Conservation (phyloP, 768 basidiomycete species). For the Trametopsis cervina region DNA sequence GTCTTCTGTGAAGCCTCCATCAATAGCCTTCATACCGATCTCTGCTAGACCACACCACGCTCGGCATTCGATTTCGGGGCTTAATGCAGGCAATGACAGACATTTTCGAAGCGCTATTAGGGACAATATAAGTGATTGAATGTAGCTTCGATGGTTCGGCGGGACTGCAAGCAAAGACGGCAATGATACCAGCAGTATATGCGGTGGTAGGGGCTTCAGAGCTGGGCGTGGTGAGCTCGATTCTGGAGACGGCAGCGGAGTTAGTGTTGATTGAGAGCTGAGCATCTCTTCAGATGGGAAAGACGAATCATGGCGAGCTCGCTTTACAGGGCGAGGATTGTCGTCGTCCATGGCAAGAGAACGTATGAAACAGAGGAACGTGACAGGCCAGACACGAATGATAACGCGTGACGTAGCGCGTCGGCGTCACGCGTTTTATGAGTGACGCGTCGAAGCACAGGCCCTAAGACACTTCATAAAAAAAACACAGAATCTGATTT, state of each 20-base stretch:
- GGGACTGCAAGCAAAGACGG: slow-evolving; percentile 59
- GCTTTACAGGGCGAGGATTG: slow-evolving; percentile 14
- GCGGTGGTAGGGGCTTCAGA: slow-evolving; percentile 31
- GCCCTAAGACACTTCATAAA: too few species aligned
- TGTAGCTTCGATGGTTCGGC: slow-evolving; percentile 50
- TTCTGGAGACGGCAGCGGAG: slow-evolving; percentile 4
- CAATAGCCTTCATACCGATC: slow-evolving; percentile 51
- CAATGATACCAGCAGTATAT: slow-evolving; percentile 51
- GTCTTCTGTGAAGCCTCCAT: slow-evolving; percentile 33
- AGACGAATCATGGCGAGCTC: slow-evolving; percentile 1
- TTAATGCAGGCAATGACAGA: slow-evolving; percentile 41
- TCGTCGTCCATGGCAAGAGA: slow-evolving; percentile 9
- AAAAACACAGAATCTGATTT: not conserved
- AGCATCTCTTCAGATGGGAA: not conserved
- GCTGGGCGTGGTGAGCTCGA: not conserved
- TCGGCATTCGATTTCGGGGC: slow-evolving; percentile 56
- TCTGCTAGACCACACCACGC: slow-evolving; percentile 70
- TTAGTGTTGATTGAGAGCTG: slow-evolving; percentile 8
- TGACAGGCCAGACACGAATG: slow-evolving; percentile 1
- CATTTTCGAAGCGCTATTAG: slow-evolving; percentile 50
- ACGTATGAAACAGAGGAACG: not conserved
- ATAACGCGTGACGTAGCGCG: slow-evolving; percentile 10
- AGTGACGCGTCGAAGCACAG: too few species aligned
- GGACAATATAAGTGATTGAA: slow-evolving; percentile 49
- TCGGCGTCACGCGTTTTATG: slow-evolving; percentile 1